These are phyloP conservation scores for Anthostomella pinea DNA, from an alignment of 2,329 filamentous ascomycete genomes.

Conservation along the genomic window DNA sequence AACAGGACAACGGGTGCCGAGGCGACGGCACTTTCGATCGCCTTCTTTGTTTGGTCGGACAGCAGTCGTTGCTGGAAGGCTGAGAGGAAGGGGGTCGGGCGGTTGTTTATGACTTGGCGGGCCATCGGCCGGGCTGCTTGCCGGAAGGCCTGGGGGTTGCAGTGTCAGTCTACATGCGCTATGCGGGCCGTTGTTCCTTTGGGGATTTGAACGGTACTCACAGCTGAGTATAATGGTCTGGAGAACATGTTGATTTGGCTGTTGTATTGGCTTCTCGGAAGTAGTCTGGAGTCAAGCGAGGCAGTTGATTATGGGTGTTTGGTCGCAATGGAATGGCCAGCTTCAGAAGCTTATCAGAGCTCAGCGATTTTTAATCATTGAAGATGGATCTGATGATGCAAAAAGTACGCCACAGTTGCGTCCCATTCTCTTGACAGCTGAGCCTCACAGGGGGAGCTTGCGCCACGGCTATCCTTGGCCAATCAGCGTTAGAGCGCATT, in stretches of 20 bases:
- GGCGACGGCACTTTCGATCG: conserved; percentile 85
- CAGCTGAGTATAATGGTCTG: conserved; percentile 23
- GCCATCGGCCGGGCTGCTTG: conserved; percentile 39
- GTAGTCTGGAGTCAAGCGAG: not conserved
- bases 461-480: conserved; percentile 5
- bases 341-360: not conserved
- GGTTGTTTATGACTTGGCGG: conserved; percentile 14
- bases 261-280: conserved; percentile 8
- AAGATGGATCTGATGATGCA: conserved; percentile 2
- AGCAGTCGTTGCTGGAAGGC: conserved; percentile 61
- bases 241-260: conserved; percentile 23
- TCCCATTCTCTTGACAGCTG: too few species aligned
- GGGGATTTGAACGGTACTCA: conserved; percentile 11
- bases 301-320: too few species aligned
- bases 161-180: conserved; percentile 3
- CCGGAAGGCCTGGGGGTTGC: conserved; percentile 39
- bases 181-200: not conserved
- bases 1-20: conserved; percentile 94
- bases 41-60: conserved; percentile 73
- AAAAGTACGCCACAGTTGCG: too few species aligned
- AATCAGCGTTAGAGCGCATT: conserved; percentile 18
- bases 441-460: too few species aligned
- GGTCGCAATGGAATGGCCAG: too few species aligned
- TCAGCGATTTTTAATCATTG: conserved; percentile 9
- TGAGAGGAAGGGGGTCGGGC: conserved; percentile 30